phyloP scores from a whole-genome alignment of 2,329 filamentous ascomycete genomes.

The Pezicula carpinea region DNA sequence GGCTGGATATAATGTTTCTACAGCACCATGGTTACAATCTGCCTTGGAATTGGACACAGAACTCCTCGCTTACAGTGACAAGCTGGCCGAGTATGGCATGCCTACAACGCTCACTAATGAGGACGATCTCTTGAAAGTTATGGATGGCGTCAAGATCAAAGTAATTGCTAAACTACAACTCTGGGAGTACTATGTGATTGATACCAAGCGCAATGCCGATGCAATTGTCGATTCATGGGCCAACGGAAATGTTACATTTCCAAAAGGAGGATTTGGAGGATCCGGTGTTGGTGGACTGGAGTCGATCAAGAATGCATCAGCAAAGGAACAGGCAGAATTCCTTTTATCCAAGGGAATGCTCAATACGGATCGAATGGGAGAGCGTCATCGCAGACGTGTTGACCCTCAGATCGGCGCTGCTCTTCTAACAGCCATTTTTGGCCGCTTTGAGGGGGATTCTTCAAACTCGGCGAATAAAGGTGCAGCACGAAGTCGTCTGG shows the following conservation, averaged over 20 bases:
- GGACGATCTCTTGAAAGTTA: slow-evolving; percentile 74
- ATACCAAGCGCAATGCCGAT: slow-evolving; percentile 69
- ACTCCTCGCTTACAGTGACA: slow-evolving; percentile 59
- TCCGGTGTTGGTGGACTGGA: slow-evolving; percentile 45
- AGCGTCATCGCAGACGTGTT: slow-evolving; percentile 69
- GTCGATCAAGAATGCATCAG: slow-evolving; percentile 46
- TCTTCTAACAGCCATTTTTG: slow-evolving; percentile 63
- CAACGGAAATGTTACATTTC: slow-evolving; percentile 50
- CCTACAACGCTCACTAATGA: slow-evolving; percentile 67
- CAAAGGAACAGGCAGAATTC: slow-evolving; percentile 53
- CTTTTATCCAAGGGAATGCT: slow-evolving; percentile 61
- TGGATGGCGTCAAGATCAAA: slow-evolving; percentile 77
- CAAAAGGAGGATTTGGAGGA: slow-evolving; percentile 45
- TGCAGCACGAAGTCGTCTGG: slow-evolving; percentile 50
- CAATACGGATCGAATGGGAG: slow-evolving; percentile 71
- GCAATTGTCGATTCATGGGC: slow-evolving; percentile 70
- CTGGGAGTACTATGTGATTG: slow-evolving; percentile 90
- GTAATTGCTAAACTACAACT: slow-evolving; percentile 74
- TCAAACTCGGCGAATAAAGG: slow-evolving; percentile 43
- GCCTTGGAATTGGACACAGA: slow-evolving; percentile 75
- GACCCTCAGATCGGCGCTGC: slow-evolving; percentile 67
- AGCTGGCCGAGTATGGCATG: slow-evolving; percentile 63
- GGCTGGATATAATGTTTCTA: slow-evolving; percentile 88
- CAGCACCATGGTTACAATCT: slow-evolving; percentile 72
- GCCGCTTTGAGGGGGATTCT: slow-evolving; percentile 55